These are phyloP conservation scores for Ceraceosorus guamensis DNA, from an alignment of 1,284 basidiomycete genomes.

Conservation along the genomic window DNA sequence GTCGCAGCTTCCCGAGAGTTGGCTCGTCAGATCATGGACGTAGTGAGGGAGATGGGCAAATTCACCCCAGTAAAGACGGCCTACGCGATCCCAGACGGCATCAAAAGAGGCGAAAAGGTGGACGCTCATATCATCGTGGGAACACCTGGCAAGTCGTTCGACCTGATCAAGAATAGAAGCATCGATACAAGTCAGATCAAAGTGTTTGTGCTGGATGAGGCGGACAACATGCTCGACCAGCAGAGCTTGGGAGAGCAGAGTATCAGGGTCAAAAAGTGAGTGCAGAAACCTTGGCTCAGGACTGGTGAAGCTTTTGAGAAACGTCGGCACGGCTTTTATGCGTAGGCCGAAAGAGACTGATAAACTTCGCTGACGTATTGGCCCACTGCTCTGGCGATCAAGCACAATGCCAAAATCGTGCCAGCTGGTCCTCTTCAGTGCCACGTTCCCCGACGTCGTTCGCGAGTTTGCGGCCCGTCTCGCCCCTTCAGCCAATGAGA, in stretches of 20 bases:
- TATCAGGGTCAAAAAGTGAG: constrained; percentile 70
- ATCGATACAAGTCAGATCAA: constrained; percentile 70
- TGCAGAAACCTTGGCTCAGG: neutral
- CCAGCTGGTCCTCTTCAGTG: constrained; percentile 94
- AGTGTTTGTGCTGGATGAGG: constrained; percentile 95
- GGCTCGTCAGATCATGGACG: constrained; percentile 93
- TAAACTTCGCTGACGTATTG: no score
- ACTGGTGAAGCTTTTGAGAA: no score
- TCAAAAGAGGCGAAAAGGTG: constrained; percentile 63
- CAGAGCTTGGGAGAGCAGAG: constrained; percentile 96
- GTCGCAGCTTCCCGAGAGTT: constrained; percentile 81
- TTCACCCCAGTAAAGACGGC: constrained; percentile 86
- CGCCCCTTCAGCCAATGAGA: constrained; percentile 90
- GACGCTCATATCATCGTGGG: constrained; percentile 89
- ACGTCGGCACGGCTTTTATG: no score
- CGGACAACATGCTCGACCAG: constrained; percentile 96
- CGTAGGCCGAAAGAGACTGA: no score
- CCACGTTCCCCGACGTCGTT: constrained; percentile 92
- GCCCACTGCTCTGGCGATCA: neutral
- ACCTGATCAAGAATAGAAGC: constrained; percentile 56
- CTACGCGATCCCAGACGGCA: constrained; percentile 79
- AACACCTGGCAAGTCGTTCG: constrained; percentile 89
- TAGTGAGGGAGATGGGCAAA: constrained; percentile 88
- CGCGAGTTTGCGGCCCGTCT: constrained; percentile 82
- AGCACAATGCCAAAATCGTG: constrained; percentile 63